Base-by-base conservation (phyloP, 2,329 filamentous ascomycete genomes). In the Fusarium pseudoanthophilum region DNA sequence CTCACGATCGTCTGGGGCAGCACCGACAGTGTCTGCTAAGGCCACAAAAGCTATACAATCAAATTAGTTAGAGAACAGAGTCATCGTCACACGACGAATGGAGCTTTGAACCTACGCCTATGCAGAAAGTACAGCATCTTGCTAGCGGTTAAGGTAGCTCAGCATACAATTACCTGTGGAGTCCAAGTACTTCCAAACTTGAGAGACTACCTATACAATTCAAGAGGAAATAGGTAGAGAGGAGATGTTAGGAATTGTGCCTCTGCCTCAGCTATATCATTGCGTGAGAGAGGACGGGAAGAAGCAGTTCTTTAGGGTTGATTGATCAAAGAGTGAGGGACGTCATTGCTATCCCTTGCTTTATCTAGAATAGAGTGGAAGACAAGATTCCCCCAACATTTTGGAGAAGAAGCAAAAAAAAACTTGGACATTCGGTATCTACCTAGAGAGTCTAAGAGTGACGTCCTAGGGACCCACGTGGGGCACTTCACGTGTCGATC, bases 1-100 rank as follows among this genome's bases (percentile, higher is more conserved):
- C 81, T 77, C 60, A 84, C 83, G 77, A 77, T 84, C 83, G 64
- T 84, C 83, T 42, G 82, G 72, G 24, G 83, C 82, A 30, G 81
- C 80, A 36, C 81, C 82, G 26, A 82, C 59, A 52, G 53, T 76
- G 42, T 63, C 65, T 42, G 82, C 79, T 58, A 83, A 73, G 36
- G 77, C 74, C 76, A 79, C 79, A 71, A 83, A 84, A 72, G 80
- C 80, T 83, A 55, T 26, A 59, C 11, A 43, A 40, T 46, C 4
- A 34, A 21, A n/a, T n/a, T n/a, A 15, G 64, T 75, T 56, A 75
- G 67, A 74, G 57, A 42, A 55, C 21, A 40, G 30, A 40, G n/a
- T 20, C 16, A n/a, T 11, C 21, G 30, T 51, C 46, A 43, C 34
- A 67, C 18, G 14, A 40, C 5, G 8, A 15, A 21, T 42, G 43